Percentiles rank a stretch among this genome's conserved stretches.
These are phyloP conservation scores for Tagetes patula DNA, from an alignment of 129 eudicot species.

Conservation along the genomic window DNA sequence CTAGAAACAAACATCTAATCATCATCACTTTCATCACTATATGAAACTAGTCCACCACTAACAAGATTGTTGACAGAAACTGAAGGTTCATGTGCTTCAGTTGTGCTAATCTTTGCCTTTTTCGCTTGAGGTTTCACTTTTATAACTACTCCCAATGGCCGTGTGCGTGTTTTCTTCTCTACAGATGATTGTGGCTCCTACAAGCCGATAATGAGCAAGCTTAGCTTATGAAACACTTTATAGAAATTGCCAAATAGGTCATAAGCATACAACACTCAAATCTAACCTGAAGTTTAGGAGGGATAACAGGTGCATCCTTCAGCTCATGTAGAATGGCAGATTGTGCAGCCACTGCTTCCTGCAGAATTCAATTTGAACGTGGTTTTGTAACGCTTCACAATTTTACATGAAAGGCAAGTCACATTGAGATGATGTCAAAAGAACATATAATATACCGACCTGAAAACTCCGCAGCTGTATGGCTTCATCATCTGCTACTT, in stretches of 20 bases:
- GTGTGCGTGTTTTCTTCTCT: conserved; percentile 50
- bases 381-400: conserved; percentile 7
- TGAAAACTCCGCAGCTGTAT: conserved; percentile 72
- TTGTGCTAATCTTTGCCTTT: conserved; percentile 45
- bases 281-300: conserved; percentile 59
- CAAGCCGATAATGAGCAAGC: neutral
- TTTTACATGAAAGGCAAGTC: neutral
- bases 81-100: conserved; percentile 28
- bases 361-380: conserved; percentile 14
- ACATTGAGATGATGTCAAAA: too few relatives aligned
- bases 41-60: conserved; percentile 64
- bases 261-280: neutral
- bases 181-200: conserved; percentile 47
- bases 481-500: conserved; percentile 80
- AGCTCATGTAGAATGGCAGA: conserved; percentile 50
- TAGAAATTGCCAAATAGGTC: neutral
- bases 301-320: conserved; percentile 51
- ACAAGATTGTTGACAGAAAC: conserved; percentile 11
- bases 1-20: conserved; percentile 32
- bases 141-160: conserved; percentile 52
- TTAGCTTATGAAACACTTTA: neutral
- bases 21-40: conserved; percentile 79
- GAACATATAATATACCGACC: conserved; percentile 31
- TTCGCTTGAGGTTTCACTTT: conserved; percentile 80
- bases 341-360: conserved; percentile 90